Base-by-base conservation (phyloP, 768 basidiomycete genomes). In the Termitomyces titanicus region DNA sequence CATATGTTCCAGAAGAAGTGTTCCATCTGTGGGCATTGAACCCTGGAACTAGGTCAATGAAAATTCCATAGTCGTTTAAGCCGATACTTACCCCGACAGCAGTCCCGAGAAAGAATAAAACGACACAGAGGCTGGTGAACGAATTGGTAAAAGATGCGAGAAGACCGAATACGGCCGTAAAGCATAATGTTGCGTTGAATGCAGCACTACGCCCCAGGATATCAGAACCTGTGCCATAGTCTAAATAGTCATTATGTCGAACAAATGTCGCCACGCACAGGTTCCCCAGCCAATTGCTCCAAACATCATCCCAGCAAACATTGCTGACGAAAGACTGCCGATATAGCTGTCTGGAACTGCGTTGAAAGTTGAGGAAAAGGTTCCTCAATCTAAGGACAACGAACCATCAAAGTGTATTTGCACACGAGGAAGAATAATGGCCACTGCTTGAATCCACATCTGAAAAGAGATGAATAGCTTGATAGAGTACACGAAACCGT, bases 261-360 rank as follows among this genome's bases (percentile, higher is more conserved):
- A 33, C 22, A 37, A 3, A 25, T 25, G 2, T n/a, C 22, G 13
- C 3, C 12, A 73, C 83, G 50, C 62, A 88, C 91, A 94, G 22
- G 90, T 86, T 54, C 95, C 95, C 94, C 95, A 94, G 4, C 88
- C 90, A 9, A 94, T 72, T 1, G 92, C 89, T 1, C 95, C 92
- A 48, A 97, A 66, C 94, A 98, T 97, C 96, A 98, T 98, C n/a
- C 96, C 92, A 11, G 81, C 85, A 65, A 94, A 94, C 82, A 92
- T 94, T 3, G 89, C 85, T 3, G 93, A 91, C 0, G 94, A 95
- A 13, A 98, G 72, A 1, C 79, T 68, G 22, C 94, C 96, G 47
- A 95, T 90, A 60, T 83, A 83, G 45, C 76, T 78, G 66, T 94
- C 88, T 29, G 84, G 81, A 7, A 92, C 89, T 87, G 66, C 43